Evolutionary conservation across 495 filamentous ascomycete genomes (phyloP).

Genomic region (Paragyromitra xinjiangensis): DNA sequence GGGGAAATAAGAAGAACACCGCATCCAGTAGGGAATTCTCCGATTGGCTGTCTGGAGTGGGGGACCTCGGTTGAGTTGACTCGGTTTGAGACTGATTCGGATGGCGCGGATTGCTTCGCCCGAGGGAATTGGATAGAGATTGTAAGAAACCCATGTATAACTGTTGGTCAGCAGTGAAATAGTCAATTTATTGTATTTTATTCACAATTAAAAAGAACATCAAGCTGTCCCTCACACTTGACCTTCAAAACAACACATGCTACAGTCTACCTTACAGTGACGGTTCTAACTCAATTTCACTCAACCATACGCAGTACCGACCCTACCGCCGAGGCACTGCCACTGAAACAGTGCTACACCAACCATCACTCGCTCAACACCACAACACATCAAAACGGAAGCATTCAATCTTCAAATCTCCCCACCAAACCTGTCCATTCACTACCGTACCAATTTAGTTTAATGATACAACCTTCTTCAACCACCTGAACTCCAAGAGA

Average conservation of each 20-base stretch:
- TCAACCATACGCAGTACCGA: no score
- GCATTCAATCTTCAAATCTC: neutral
- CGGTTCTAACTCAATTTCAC: no score
- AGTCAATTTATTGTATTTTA: neutral
- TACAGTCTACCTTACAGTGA: neutral
- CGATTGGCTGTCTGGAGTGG: constrained; percentile 2
- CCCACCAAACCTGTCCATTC: neutral
- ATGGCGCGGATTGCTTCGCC: neutral
- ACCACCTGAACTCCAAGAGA: constrained; percentile 22
- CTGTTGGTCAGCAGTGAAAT: neutral
- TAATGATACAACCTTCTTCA: constrained; percentile 23
- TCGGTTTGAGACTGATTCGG: constrained; percentile 9
- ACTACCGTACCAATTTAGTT: constrained; percentile 26
- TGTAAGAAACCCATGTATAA: no score
- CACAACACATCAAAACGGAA: no score
- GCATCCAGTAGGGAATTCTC: constrained; percentile 18
- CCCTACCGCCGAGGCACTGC: no score
- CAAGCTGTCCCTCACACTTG: neutral
- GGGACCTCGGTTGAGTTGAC: constrained; percentile 12
- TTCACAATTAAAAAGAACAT: neutral
- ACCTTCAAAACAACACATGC: no score
- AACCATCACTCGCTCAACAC: constrained; percentile 23
- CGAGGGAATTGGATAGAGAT: neutral
- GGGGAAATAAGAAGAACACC: neutral
- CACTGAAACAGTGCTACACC: neutral